A percentile compares a stretch with the other conserved stretches of the same genome.
These are phyloP conservation scores for Sporothrix phasma DNA, from an alignment of 2,329 filamentous ascomycete species.

Conservation along the genomic window DNA sequence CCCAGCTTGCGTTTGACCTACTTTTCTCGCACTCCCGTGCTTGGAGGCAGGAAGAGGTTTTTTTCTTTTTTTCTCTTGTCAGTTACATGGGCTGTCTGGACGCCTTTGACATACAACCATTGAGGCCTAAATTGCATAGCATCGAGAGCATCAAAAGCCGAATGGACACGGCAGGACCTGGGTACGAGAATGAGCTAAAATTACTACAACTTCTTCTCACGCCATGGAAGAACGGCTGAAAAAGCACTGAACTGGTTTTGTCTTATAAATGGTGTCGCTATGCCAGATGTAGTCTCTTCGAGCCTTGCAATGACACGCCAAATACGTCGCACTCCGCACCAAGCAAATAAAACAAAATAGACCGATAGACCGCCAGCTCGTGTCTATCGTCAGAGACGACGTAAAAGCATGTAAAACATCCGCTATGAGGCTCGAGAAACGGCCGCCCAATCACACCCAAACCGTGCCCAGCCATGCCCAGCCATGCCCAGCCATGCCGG, in stretches of 20 bases:
- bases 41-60: background rate
- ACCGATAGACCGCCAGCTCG: background rate
- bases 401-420: background rate
- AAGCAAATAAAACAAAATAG: background rate
- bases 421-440: background rate
- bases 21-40: background rate
- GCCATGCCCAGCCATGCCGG: no score
- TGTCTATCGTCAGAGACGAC: background rate
- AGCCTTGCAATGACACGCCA: no score
- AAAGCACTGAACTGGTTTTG: background rate
- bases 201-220: background rate
- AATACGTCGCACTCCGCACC: background rate
- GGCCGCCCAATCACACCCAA: background rate
- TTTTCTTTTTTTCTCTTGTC: background rate
- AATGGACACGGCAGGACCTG: background rate
- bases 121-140: background rate
- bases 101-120: background rate
- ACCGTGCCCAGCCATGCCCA: no score
- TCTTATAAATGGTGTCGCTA: background rate
- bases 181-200: no score
- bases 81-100: background rate
- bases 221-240: no score
- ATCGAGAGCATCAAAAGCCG: background rate
- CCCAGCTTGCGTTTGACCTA: background rate
- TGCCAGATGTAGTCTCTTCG: background rate